Base-by-base conservation (phyloP, 495 filamentous ascomycete genomes). In the Aspergillus olivimuriae region DNA sequence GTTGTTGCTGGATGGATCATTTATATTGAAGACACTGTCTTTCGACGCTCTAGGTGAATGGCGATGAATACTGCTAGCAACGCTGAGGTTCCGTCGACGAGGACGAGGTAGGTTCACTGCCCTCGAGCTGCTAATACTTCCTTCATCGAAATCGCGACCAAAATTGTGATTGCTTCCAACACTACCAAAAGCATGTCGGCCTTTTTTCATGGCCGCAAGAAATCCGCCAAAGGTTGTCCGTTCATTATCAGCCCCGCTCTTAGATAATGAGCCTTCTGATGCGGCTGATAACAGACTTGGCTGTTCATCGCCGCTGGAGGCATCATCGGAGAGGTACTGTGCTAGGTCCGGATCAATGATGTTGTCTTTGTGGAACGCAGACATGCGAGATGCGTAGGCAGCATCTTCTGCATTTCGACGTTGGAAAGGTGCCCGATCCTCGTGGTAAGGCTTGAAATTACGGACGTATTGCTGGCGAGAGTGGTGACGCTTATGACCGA, bases 271-370 rank as follows among this genome's bases (percentile, higher is more conserved):
- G 20, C 66, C 67, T 17, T 74, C 72, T 23, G 73, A 73, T 17
- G 94, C 78, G 0, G 84, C 82, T 19, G 86, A 77, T 55, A 92
- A 80, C 14, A 97, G 83, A 60, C 82, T 90, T 63, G 89, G 80
- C 55, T 92, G 87, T 41, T 97, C 89, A 51, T 95, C 90, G 14
- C 83, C 92, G 55, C 86, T 96, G 2, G 87, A 91, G 16, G 82
- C 89, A 53, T 89, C 85, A 61, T 99, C 94, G 14, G 92, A 97
- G 71, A 97, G 83, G 65, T 91, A 97, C 20, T 89, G 87, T 2
- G 89, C 90, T 12, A 97, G 70, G 54, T 97, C 94, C 3, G 94
- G 91, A 55, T 99, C 94, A 57, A 97, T 97, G 50, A 99, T 95
- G 53, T 87, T 96, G 57, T 99, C 94, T 51, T 88, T 88, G 56